These are phyloP conservation scores for Tricholoma terreum DNA, from an alignment of 768 basidiomycete species.

Conservation along the genomic window DNA sequence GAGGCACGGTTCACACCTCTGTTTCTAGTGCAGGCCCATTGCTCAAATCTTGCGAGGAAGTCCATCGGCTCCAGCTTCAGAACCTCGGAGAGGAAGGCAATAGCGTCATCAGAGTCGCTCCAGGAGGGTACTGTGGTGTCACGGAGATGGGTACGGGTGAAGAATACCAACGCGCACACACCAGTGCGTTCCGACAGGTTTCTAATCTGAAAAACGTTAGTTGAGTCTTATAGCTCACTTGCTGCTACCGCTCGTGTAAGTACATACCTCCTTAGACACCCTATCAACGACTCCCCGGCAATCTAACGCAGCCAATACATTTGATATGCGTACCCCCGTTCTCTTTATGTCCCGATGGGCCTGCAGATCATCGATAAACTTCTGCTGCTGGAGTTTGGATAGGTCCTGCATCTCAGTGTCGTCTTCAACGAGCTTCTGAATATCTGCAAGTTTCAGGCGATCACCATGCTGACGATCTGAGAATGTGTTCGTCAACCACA, in stretches of 20 bases:
- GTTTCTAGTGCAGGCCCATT: neutral
- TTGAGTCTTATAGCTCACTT: neutral
- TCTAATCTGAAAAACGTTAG: neutral
- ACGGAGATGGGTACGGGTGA: neutral
- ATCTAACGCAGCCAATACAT: neutral
- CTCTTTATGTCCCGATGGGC: neutral
- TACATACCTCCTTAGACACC: neutral
- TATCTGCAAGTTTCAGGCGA: neutral
- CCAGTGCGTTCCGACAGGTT: neutral
- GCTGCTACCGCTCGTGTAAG: neutral
- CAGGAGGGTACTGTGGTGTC: neutral
- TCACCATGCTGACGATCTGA: neutral
- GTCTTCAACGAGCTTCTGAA: neutral
- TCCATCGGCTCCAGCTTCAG: constrained; percentile 2
- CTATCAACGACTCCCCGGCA: neutral
- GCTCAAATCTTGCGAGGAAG: neutral
- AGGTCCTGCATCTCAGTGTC: neutral
- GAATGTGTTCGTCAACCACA: neutral
- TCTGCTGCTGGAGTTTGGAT: neutral
- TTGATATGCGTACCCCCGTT: neutral
- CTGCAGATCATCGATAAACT: neutral
- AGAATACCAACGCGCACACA: neutral
- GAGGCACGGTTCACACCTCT: neutral
- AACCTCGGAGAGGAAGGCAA: neutral
- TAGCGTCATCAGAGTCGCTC: neutral